Evolutionary conservation across 164 flowering plant species (phyloP).

Genomic region (Stephania japonica): DNA sequence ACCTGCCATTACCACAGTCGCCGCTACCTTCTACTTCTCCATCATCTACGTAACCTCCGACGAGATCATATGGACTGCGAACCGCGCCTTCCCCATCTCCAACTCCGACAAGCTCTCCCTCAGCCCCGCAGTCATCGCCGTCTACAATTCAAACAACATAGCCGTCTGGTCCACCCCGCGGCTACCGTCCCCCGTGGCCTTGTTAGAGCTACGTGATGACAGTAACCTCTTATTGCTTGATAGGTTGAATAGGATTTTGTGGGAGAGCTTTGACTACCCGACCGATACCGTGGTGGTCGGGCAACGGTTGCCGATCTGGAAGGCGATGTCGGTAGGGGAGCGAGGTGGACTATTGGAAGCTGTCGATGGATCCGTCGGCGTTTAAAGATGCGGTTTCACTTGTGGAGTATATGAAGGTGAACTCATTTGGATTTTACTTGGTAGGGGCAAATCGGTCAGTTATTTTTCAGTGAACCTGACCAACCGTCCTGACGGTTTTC

Average conservation of each 20-base stretch:
- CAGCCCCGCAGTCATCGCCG: constrained; percentile 38
- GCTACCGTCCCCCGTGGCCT: constrained; percentile 31
- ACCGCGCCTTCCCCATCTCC: constrained; percentile 52
- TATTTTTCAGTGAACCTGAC: constrained; percentile 38
- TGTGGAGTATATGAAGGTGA: constrained; percentile 39
- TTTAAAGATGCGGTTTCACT: constrained; percentile 29
- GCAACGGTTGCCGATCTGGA: constrained; percentile 38
- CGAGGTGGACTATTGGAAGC: constrained; percentile 51
- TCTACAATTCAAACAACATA: constrained; percentile 30
- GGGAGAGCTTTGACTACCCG: constrained; percentile 65
- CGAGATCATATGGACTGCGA: constrained; percentile 76
- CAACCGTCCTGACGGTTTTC: constrained; percentile 27
- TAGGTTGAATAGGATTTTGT: constrained; percentile 40
- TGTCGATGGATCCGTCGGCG: constrained; percentile 55
- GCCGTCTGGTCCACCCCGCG: constrained; percentile 58
- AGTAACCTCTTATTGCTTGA: constrained; percentile 70
- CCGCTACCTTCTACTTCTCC: constrained; percentile 52
- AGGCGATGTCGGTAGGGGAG: constrained; percentile 31
- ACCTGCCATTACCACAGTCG: constrained; percentile 46
- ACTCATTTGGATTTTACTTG: constrained; percentile 54
- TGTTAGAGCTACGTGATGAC: constrained; percentile 40
- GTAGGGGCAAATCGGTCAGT: constrained; percentile 29
- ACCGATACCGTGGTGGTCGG: constrained; percentile 71
- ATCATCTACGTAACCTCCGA: constrained; percentile 54
- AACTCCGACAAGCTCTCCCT: constrained; percentile 42